Evolutionary conservation across 129 eudicot species (phyloP).

Genomic region (Pseudognaphalium luteoalbum): DNA sequence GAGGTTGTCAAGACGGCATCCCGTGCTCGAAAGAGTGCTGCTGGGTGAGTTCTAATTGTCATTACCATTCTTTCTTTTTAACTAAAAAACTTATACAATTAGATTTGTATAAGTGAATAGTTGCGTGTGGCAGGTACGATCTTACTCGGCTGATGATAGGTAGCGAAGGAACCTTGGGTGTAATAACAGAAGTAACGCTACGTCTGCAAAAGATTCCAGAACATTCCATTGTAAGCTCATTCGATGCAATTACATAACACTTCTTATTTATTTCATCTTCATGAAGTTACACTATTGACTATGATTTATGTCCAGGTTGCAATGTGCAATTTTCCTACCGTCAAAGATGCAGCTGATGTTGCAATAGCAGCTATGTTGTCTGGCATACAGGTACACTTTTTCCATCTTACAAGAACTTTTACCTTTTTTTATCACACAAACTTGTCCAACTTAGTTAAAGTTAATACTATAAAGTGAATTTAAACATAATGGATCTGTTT

Average conservation of each 20-base stretch:
- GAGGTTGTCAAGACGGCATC: constrained; percentile 93
- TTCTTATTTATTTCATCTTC: neutral
- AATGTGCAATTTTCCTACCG: constrained; percentile 90
- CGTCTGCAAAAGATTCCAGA: constrained; percentile 93
- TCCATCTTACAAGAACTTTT: neutral
- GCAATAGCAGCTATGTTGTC: constrained; percentile 91
- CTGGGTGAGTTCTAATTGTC: constrained; percentile 64
- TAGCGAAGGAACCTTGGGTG: constrained; percentile 99
- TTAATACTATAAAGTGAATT: neutral
- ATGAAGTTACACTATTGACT: neutral
- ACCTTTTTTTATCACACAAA: neutral
- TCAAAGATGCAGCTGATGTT: constrained; percentile 99
- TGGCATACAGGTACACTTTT: constrained; percentile 78
- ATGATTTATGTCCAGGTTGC: constrained; percentile 64
- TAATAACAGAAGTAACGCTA: constrained; percentile 88
- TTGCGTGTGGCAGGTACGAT: constrained; percentile 62
- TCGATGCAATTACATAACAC: constrained; percentile 5
- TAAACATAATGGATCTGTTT: constrained; percentile 14
- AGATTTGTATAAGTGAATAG: neutral
- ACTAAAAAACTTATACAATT: neutral
- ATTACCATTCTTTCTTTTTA: neutral
- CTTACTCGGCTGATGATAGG: constrained; percentile 92
- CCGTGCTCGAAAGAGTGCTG: constrained; percentile 99
- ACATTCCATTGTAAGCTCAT: constrained; percentile 65
- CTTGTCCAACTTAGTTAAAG: neutral